phyloP scores from a whole-genome alignment of 2,329 filamentous ascomycete genomes.

The Epichloe elymi region DNA sequence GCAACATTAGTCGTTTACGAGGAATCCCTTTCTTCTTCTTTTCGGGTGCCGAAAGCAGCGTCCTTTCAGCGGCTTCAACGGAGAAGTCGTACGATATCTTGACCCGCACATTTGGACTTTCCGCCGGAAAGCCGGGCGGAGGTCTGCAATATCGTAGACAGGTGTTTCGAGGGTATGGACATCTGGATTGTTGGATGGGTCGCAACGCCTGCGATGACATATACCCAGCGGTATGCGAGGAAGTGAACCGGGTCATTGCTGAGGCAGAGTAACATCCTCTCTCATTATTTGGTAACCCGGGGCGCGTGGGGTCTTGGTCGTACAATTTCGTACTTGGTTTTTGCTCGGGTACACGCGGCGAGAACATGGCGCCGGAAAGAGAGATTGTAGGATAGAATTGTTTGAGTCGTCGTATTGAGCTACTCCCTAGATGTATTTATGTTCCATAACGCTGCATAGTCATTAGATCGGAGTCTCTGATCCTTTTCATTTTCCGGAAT shows the following conservation, averaged over 20 bases:
- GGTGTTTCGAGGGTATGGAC: constrained; percentile 44
- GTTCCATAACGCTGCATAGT: too few species aligned
- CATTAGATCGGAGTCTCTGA: too few species aligned
- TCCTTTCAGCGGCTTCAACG: constrained; percentile 40
- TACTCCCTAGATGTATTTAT: too few species aligned
- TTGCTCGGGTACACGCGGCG: too few species aligned
- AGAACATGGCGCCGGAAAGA: too few species aligned
- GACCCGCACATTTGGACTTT: constrained; percentile 34
- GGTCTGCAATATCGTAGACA: constrained; percentile 34
- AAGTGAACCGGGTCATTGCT: constrained; percentile 36
- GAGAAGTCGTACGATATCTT: constrained; percentile 39
- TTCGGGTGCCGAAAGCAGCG: constrained; percentile 41
- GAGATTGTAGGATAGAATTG: too few species aligned
- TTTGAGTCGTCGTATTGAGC: too few species aligned
- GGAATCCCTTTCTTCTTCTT: constrained; percentile 44
- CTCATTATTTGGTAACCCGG: not conserved
- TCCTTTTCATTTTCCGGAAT: too few species aligned
- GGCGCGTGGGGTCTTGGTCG: too few species aligned
- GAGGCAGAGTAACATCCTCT: not conserved
- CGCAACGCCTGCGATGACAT: constrained; percentile 45
- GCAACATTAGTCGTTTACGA: constrained; percentile 36
- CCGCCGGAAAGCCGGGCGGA: constrained; percentile 13
- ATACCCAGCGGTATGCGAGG: constrained; percentile 40
- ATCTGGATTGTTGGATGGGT: constrained; percentile 51
- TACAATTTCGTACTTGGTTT: too few species aligned